Conservation (phyloP, 306 rosid species). For the Trifolium subterraneum region DNA sequence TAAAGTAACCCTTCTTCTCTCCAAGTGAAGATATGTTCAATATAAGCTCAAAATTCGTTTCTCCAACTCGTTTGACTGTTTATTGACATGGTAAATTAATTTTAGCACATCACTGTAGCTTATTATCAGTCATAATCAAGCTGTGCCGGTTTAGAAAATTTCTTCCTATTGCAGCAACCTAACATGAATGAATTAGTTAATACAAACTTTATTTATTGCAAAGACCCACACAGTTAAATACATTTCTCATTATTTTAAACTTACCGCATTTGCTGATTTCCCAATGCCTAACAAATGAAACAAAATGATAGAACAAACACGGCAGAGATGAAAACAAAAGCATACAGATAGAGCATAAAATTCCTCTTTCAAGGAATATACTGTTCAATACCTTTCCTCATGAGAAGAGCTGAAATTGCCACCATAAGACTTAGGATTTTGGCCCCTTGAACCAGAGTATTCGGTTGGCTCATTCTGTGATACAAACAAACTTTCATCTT, state of each 20-base stretch:
- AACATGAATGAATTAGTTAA: conserved; percentile 6
- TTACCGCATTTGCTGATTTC: conserved; percentile 3
- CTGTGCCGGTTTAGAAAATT: conserved; percentile 14
- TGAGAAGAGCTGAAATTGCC: conserved; percentile 45
- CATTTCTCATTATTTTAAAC: conserved; percentile 5
- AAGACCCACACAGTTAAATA: conserved; percentile 15
- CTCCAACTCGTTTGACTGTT: conserved; percentile 25
- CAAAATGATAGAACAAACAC: conserved; percentile 26
- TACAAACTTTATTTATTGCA: conserved; percentile 9
- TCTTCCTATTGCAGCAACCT: conserved; percentile 7
- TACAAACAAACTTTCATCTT: conserved; percentile 49
- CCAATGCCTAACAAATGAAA: conserved; percentile 29
- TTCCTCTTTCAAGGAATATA: conserved; percentile 29
- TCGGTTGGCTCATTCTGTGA: conserved; percentile 56
- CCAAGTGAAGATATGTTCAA: conserved; percentile 4
- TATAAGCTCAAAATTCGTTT: conserved; percentile 11
- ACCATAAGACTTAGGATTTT: conserved; percentile 50
- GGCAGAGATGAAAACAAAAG: conserved; percentile 6
- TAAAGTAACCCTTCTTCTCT: not conserved
- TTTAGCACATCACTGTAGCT: conserved; percentile 27
- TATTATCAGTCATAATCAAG: conserved; percentile 7
- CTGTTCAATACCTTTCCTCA: conserved; percentile 71
- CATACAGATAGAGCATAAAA: conserved; percentile 9
- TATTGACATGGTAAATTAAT: conserved; percentile 27
- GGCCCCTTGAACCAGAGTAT: conserved; percentile 52